Evolutionary conservation across 2,329 filamentous ascomycete genomes (phyloP).

Genomic region (Leptodontidium sp.): DNA sequence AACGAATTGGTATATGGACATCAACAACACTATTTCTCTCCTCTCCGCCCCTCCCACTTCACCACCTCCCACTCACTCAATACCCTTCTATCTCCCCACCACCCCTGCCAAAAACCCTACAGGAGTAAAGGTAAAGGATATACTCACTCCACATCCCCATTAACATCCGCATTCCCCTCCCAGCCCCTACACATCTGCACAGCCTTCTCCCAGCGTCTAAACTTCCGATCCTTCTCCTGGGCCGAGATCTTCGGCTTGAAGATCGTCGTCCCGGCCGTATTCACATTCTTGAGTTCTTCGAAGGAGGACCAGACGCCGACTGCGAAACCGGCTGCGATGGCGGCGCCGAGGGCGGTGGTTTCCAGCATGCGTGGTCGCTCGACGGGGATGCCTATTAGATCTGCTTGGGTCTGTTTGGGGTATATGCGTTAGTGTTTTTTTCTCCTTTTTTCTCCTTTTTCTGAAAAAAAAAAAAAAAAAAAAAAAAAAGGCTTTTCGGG

Average conservation of each 20-base stretch:
- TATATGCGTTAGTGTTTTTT: not conserved
- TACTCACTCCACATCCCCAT: not conserved
- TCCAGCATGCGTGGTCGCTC: constrained; percentile 83
- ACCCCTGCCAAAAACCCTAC: not conserved
- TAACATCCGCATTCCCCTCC: constrained; percentile 45
- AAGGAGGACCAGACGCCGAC: constrained; percentile 78
- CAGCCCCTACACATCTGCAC: constrained; percentile 83
- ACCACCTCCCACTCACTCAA: not conserved
- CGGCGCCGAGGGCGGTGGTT: constrained; percentile 82
- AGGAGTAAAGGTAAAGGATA: not conserved
- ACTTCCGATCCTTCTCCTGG: constrained; percentile 67
- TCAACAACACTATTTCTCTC: not conserved
- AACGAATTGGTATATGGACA: constrained; percentile 19
- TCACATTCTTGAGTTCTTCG: constrained; percentile 75
- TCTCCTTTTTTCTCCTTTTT: too few species aligned
- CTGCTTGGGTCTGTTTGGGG: constrained; percentile 69
- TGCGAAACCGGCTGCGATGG: constrained; percentile 83
- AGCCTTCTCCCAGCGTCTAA: constrained; percentile 77
- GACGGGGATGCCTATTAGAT: constrained; percentile 81
- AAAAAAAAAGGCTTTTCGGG: too few species aligned
- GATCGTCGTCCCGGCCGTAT: constrained; percentile 71
- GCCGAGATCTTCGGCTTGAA: constrained; percentile 72
- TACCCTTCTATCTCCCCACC: not conserved
- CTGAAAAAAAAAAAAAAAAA: too few species aligned
- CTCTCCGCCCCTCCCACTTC: not conserved